Evolutionary conservation across 148 eudicot genomes (phyloP).

Genomic region (Silene uniflora): DNA sequence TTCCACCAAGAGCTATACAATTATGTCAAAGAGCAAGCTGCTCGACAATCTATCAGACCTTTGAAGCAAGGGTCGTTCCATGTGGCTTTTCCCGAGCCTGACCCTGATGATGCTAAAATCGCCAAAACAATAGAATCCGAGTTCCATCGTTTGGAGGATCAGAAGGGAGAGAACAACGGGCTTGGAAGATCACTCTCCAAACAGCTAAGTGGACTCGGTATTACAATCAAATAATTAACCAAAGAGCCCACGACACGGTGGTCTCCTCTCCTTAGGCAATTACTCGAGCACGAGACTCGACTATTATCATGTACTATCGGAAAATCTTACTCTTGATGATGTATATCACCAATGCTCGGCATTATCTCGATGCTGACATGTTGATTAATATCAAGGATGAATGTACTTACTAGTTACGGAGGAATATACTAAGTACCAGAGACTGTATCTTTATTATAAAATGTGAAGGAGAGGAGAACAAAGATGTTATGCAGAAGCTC

Average conservation of each 20-base stretch:
- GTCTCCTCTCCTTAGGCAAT: background rate
- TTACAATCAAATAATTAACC: constrained; percentile 38
- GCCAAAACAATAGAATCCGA: constrained; percentile 75
- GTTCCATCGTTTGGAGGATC: constrained; percentile 58
- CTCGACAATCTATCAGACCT: constrained; percentile 30
- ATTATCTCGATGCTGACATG: background rate
- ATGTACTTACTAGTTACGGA: background rate
- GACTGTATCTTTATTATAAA: background rate
- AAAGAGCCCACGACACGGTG: no score
- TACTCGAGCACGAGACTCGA: background rate
- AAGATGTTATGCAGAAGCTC: background rate
- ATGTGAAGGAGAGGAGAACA: background rate
- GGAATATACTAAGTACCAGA: background rate
- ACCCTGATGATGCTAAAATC: constrained; percentile 66
- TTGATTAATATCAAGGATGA: background rate
- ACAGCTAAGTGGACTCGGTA: constrained; percentile 37
- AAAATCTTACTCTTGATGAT: background rate
- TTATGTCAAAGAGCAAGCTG: constrained; percentile 56
- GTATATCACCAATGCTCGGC: background rate
- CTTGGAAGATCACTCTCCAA: constrained; percentile 39
- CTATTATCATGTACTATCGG: background rate
- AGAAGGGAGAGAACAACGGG: constrained; percentile 37
- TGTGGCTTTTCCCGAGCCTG: constrained; percentile 73
- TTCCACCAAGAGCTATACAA: constrained; percentile 70
- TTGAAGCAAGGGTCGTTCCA: constrained; percentile 76